Base-by-base conservation (phyloP, 192 early-diverging fungal genomes). In the Umbelopsis vinacea region DNA sequence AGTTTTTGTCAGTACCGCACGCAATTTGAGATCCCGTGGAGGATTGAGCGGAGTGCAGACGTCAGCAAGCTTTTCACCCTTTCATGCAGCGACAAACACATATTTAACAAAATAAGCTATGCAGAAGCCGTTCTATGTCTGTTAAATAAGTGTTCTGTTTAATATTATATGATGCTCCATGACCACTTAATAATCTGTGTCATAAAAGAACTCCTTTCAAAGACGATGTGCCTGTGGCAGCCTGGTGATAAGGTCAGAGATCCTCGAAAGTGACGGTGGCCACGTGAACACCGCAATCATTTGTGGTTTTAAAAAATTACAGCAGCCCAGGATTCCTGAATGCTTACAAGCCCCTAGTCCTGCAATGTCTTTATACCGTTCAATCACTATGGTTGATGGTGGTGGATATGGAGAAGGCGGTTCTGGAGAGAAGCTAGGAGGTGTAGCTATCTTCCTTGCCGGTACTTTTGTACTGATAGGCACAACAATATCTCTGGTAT, bases 391-490 rank as follows among this genome's bases (percentile, higher is more conserved):
- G 57, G 57, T 63, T 63, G 57, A 63, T 17, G 66, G 67, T 17
- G 52, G 50, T 46, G 71, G 76, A 23, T 79, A 79, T 68, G 79
- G 80, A 9, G 82, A 77, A 46, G 75, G 76, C 70, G 84, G 84
- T 7, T 78, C 84, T 21, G 84, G 84, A 8, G 83, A 76, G 43
- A 77, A 82, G 45, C 76, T 86, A 9, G 73, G 75, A 50, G 73
- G 78, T 26, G 21, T 57, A 17, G 80, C 82, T 17, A 77, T 86
- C 21, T 76, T 74, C 48, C 55, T 81, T 19, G 86, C 86, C 5
- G 80, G 79, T 7, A 11, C 83, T n/a, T 85, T 84, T 74, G 85
- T 85, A 9, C 35, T 84, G 40, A 75, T 76, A 35, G 83, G 81
- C 17, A 85, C 81, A 37, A 24, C 76, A 38, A 81, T 88, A 17